A percentile compares a stretch with the other conserved stretches of the same genome.
Conservation (phyloP, 805 yeast genomes). For the Yarrowia alimentaria region DNA sequence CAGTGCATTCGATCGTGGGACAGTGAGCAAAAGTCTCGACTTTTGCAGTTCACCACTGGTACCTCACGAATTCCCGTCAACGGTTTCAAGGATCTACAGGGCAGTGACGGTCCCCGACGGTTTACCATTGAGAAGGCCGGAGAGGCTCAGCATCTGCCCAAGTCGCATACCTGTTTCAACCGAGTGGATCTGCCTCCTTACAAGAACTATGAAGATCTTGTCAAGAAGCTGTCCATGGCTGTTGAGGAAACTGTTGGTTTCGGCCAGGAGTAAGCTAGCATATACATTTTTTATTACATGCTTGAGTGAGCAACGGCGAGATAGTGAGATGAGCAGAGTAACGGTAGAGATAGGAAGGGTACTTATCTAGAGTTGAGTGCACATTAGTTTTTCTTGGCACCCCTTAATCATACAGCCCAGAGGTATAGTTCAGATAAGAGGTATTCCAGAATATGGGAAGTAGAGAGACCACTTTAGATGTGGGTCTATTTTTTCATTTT, state of each 20-base stretch:
- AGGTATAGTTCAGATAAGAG: too few relatives aligned
- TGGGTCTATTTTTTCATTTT: too few relatives aligned
- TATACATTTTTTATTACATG: slow-evolving; percentile 14
- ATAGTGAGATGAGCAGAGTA: too few relatives aligned
- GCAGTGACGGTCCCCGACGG: slow-evolving; percentile 98
- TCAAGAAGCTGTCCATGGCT: slow-evolving; percentile 88
- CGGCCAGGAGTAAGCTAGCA: slow-evolving; percentile 77
- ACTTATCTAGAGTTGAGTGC: too few relatives aligned
- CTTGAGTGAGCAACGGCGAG: slow-evolving; percentile 22
- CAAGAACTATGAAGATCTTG: slow-evolving; percentile 75
- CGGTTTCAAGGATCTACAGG: slow-evolving; percentile 98
- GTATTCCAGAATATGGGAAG: too few relatives aligned
- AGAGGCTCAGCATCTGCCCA: slow-evolving; percentile 85
- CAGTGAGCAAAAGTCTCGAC: slow-evolving; percentile 91
- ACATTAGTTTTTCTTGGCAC: too few relatives aligned
- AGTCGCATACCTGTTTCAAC: slow-evolving; percentile 97
- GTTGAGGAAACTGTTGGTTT: slow-evolving; percentile 99
- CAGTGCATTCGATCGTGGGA: slow-evolving; percentile 91
- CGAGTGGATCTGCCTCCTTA: slow-evolving; percentile 98
- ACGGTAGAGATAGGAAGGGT: too few relatives aligned
- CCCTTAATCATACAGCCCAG: too few relatives aligned
- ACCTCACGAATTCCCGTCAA: slow-evolving; percentile 98
- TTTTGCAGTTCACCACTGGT: slow-evolving; percentile 97
- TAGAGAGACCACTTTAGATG: too few relatives aligned
- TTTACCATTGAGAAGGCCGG: slow-evolving; percentile 99